Conservation (phyloP, 116 monocot genomes). For the Papilionanthe hybrid region DNA sequence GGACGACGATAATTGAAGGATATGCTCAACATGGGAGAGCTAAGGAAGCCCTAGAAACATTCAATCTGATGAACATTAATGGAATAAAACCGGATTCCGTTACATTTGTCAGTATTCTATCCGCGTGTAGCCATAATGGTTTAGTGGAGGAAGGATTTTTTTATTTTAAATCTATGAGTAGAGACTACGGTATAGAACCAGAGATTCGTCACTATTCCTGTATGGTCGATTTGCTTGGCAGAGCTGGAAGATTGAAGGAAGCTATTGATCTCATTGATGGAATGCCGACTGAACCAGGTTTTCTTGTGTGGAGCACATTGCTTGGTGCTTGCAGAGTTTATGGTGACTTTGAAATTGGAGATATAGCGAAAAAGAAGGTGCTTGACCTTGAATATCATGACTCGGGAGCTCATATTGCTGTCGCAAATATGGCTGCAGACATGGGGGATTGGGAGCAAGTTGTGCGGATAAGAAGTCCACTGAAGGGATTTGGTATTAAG, state of each 20-base stretch:
- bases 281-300: slow-evolving; percentile 44
- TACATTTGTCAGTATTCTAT: slow-evolving; percentile 42
- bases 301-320: slow-evolving; percentile 54
- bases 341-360: slow-evolving; percentile 54
- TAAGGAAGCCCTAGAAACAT: slow-evolving; percentile 41
- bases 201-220: slow-evolving; percentile 47
- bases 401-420: slow-evolving; percentile 42
- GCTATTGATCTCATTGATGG: slow-evolving; percentile 43
- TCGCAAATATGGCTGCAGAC: slow-evolving; percentile 60
- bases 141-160: slow-evolving; percentile 57
- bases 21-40: slow-evolving; percentile 69
- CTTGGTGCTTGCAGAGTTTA: slow-evolving; percentile 66
- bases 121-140: slow-evolving; percentile 64
- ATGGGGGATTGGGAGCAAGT: slow-evolving; percentile 64
- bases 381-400: slow-evolving; percentile 40
- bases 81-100: slow-evolving; percentile 46
- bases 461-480: slow-evolving; percentile 39
- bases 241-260: slow-evolving; percentile 58
- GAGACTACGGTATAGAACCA: slow-evolving; percentile 44
- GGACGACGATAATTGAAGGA: slow-evolving; percentile 64
- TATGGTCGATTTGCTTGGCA: slow-evolving; percentile 59
- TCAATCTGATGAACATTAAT: slow-evolving; percentile 35
- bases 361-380: slow-evolving; percentile 41
- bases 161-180: slow-evolving; percentile 51
- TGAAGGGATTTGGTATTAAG: slow-evolving; percentile 31